Percentiles rank a stretch among this genome's conserved stretches.
Evolutionary conservation across 2,329 filamentous ascomycete genomes (phyloP).

Genomic region (Xylaria sp.): DNA sequence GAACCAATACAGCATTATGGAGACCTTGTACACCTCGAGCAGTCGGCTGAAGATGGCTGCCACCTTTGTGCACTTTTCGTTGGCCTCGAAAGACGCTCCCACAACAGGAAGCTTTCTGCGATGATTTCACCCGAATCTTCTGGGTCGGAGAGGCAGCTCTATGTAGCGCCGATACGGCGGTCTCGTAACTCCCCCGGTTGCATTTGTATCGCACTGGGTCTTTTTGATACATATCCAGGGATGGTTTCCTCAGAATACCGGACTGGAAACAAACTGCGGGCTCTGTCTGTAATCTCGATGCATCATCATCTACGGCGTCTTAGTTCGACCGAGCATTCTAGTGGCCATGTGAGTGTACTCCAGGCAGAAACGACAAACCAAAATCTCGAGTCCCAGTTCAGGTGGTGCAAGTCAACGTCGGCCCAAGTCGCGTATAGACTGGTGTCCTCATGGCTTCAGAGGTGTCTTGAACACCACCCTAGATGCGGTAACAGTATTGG

Average conservation of each 20-base stretch:
- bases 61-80: neutral
- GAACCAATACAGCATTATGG: neutral
- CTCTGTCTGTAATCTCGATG: neutral
- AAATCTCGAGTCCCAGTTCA: neutral
- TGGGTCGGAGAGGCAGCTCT: neutral
- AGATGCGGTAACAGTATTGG: neutral
- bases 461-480: neutral
- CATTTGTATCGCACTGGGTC: neutral
- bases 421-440: neutral
- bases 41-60: neutral
- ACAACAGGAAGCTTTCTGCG: neutral
- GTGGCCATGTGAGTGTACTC: neutral
- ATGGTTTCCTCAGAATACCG: neutral
- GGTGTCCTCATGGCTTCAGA: neutral
- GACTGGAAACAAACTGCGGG: neutral
- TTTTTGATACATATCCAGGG: neutral
- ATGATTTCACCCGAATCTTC: too few species aligned
- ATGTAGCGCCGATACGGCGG: neutral
- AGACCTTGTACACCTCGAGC: neutral
- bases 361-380: neutral
- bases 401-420: neutral
- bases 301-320: neutral
- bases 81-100: neutral
- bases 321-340: neutral
- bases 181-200: neutral